phyloP scores from a whole-genome alignment of 441 rosid species.

The Euphorbia schlechtendalii region DNA sequence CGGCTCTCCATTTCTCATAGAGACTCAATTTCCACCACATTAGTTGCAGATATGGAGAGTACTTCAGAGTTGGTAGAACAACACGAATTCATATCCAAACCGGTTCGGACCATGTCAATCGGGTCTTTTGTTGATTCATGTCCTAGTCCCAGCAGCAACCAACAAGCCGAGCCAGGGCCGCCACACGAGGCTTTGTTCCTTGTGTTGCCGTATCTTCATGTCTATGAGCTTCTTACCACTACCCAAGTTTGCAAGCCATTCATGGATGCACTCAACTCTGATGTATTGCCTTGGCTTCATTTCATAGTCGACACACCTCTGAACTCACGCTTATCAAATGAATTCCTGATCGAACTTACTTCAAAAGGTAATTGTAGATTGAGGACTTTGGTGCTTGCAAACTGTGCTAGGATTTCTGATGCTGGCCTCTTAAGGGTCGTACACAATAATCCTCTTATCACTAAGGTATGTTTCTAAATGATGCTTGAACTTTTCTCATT shows the following conservation, averaged over 20 bases:
- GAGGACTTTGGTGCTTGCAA: conserved; percentile 57
- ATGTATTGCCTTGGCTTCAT: conserved; percentile 57
- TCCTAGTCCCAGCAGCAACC: too few species aligned
- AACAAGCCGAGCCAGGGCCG: conserved; percentile 24
- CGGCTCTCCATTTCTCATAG: too few species aligned
- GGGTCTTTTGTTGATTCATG: too few species aligned
- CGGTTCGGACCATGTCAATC: too few species aligned
- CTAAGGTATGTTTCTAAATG: conserved; percentile 32
- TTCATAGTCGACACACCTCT: conserved; percentile 49
- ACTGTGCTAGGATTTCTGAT: conserved; percentile 59
- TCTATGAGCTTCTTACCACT: conserved; percentile 51
- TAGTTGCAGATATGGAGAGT: too few species aligned
- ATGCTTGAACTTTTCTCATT: not conserved
- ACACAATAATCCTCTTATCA: conserved; percentile 49
- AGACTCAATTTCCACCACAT: too few species aligned
- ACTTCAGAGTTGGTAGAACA: too few species aligned
- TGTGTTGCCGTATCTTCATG: conserved; percentile 54
- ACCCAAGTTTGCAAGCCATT: conserved; percentile 52
- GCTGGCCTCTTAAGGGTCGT: conserved; percentile 52
- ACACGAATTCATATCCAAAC: too few species aligned
- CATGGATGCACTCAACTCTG: conserved; percentile 39
- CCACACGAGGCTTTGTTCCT: conserved; percentile 57
- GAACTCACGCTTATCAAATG: conserved; percentile 56
- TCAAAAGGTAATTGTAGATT: conserved; percentile 51
- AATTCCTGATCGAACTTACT: conserved; percentile 49